Base-by-base conservation (phyloP, 768 basidiomycete species). In the Podaxis carcinomalis region DNA sequence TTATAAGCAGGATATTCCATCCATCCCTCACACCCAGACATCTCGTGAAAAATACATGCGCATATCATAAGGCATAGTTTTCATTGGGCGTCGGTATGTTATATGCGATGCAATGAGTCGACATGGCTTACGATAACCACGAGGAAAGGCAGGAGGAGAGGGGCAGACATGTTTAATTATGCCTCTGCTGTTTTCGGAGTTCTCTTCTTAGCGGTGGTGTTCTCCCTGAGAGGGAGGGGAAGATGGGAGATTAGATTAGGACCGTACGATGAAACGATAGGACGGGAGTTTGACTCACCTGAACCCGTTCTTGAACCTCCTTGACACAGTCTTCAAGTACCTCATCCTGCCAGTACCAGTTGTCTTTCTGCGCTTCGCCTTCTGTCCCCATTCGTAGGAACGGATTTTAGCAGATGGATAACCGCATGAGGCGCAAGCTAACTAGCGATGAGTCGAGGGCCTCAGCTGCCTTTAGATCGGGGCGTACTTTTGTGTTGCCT, bases 281-380 rank as follows among this genome's bases (percentile, higher is more conserved):
- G 10, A 21, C 7, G 4, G 47, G 11, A 42, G 37, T 11, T 5
- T 36, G 11, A 67, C 83, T 55, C 62, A 92, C 93, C 90, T 86
- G 87, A 96, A 98, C 59, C 96, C 94, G 73, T 97, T 98, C 89
- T 98, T 98, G 90, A 98, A 98, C 68, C 93, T 85, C 74, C 95
- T 86, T 69, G 90, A 88, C 46, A 98, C 96, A 56, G 82, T 76
- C 83, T 95, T 97, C 77, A 98, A 83, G 84, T 94, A 87, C 63
- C 82, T 80, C 95, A 97, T 97, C 72, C 95, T 84, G 66, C 96
- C 96, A 66, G 96, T 95, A 62, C 97, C 97, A 62, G 97, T 98
- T 51, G 96, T 98, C 89, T 96, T 97, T 87, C 96, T 90, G 78
- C 97, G 90, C 88, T 98, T 98, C 57, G 97, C 97, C 86, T 99